Conservation (phyloP, 2,329 filamentous ascomycete genomes). For the Fusarium sp. region DNA sequence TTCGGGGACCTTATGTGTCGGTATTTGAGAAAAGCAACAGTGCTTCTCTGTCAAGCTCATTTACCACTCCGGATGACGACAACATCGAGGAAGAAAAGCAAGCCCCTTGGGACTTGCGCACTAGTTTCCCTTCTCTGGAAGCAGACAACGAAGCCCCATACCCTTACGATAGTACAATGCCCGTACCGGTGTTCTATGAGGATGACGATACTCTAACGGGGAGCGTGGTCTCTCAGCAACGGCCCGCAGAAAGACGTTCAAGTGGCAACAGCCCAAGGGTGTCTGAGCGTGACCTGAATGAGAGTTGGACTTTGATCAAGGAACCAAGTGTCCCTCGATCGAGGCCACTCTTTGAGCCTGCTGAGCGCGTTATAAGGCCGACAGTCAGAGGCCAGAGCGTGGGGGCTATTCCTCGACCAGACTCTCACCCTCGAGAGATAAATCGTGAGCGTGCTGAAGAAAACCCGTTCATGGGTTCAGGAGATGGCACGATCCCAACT, state of each 20-base stretch:
- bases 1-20: constrained; percentile 36
- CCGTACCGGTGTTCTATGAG: constrained; percentile 16
- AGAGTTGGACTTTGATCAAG: neutral
- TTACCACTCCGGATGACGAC: constrained; percentile 17
- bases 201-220: constrained; percentile 2
- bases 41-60: constrained; percentile 30
- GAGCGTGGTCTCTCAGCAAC: neutral
- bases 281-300: constrained; percentile 1
- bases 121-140: constrained; percentile 20
- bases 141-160: constrained; percentile 30
- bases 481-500: constrained; percentile 11
- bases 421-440: neutral
- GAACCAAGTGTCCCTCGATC: neutral
- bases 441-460: constrained; percentile 16
- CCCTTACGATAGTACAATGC: constrained; percentile 31
- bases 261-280: neutral
- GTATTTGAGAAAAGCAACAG: constrained; percentile 42
- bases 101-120: constrained; percentile 15
- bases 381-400: neutral
- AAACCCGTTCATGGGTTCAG: constrained; percentile 30
- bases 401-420: neutral
- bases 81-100: constrained; percentile 7
- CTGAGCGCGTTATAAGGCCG: neutral
- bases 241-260: neutral
- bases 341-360: neutral